These are phyloP conservation scores for Phallus indusiatus DNA, from an alignment of 768 basidiomycete species.

Conservation along the genomic window DNA sequence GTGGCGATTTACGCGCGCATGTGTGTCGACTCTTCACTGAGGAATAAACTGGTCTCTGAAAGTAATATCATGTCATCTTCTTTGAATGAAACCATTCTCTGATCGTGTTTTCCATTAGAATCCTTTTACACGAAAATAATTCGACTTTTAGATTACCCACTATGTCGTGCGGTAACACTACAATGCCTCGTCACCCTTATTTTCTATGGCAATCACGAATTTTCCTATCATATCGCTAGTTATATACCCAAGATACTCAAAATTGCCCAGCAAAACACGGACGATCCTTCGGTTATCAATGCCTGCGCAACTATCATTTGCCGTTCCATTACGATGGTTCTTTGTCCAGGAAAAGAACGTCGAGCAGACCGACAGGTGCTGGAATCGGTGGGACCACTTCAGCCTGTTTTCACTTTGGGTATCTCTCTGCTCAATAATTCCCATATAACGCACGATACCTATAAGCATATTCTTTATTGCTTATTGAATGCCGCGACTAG, in stretches of 20 bases:
- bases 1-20: constrained; percentile 56
- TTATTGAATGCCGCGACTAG: constrained; percentile 36
- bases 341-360: constrained; percentile 27
- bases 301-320: constrained; percentile 43
- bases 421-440: constrained; percentile 37
- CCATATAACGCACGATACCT: constrained; percentile 28
- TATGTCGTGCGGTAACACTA: constrained; percentile 43
- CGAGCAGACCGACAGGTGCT: constrained; percentile 28
- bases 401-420: constrained; percentile 33
- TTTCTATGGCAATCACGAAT: constrained; percentile 47
- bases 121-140: constrained; percentile 41
- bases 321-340: constrained; percentile 38
- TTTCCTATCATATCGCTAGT: constrained; percentile 43
- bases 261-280: constrained; percentile 39
- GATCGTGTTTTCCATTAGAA: too few relatives aligned
- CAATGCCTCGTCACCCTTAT: constrained; percentile 49
- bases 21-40: constrained; percentile 48
- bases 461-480: constrained; percentile 45
- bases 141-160: constrained; percentile 39
- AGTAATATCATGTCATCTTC: constrained; percentile 25
- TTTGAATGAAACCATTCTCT: neutral
- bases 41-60: constrained; percentile 49
- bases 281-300: constrained; percentile 41
- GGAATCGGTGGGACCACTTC: constrained; percentile 31
- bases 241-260: constrained; percentile 32